Base-by-base conservation (phyloP, 177 flowering plant genomes). In the Vitis hybrid region DNA sequence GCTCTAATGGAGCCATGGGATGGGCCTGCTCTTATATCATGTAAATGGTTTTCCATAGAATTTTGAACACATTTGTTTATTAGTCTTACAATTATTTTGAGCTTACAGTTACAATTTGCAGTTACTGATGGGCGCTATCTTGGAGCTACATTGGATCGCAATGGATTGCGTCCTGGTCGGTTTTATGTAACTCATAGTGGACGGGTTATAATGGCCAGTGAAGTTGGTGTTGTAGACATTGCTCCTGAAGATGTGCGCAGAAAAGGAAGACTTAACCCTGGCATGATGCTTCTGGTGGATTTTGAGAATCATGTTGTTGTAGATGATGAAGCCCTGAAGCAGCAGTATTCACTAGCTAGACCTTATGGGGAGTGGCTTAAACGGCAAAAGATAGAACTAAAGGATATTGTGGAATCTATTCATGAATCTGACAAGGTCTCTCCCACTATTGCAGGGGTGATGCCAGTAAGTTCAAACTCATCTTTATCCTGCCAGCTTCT, bases 1-100 rank as follows among this genome's bases (percentile, higher is more conserved):
- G 84, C 98, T 77, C 90, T 96, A 13, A 86, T 96, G 97, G 99
- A 96, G 80, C 99, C 99, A 69, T 96, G 99, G 99, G 99, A 96
- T 86, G 99, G 99, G 33, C 99, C 99, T 71, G 99, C 99, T 71
- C 97, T 96, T 64, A 89, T 96, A 72, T 90, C 99, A 87, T 96
- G 99, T 96, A 92, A 84, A 45, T 18, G 29, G 3, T 20, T 72
- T 14, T 26, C 26, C 4, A 58, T 59, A 39, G 11, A 22, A 58
- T 49, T 66, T 19, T 49, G 26, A 15, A 5, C 12, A 18, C n/a
- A 59, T 51, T 19, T 10, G 33, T 39, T 22, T 6, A 10, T 29
- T 60, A n/a, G 16, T 19, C 20, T 18, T 13, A 14, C 14, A 57
- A 22, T 68, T 62, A 22, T 10, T 51, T 68, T 2, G 12, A 57